Percentiles rank a stretch among this genome's conserved stretches.
These are phyloP conservation scores for Xylaria hypoxylon DNA, from an alignment of 2,329 filamentous ascomycete genomes.

Conservation along the genomic window DNA sequence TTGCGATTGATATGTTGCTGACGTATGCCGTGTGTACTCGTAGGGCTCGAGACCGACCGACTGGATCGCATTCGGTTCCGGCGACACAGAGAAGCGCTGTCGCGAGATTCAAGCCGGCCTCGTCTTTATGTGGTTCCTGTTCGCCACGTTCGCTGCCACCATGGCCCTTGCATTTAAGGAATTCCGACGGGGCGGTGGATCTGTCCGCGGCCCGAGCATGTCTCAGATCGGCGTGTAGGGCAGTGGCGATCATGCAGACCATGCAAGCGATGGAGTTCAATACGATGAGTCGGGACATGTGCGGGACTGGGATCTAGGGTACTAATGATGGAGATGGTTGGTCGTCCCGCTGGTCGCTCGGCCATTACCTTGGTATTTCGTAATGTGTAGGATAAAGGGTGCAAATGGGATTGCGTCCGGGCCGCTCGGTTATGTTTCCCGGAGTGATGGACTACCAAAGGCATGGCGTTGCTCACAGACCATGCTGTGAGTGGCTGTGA, in stretches of 20 bases:
- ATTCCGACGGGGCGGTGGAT: slow-evolving; percentile 63
- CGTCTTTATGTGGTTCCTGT: slow-evolving; percentile 85
- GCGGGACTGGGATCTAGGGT: slow-evolving; percentile 21
- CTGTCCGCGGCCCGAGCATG: slow-evolving; percentile 63
- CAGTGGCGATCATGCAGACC: slow-evolving; percentile 36
- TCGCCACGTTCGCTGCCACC: slow-evolving; percentile 68
- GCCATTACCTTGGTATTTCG: slow-evolving; percentile 9
- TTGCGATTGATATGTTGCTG: not conserved
- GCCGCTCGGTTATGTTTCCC: not conserved
- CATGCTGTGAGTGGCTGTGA: not conserved
- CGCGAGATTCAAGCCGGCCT: slow-evolving; percentile 79
- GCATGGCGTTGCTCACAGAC: not conserved
- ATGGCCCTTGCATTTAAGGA: slow-evolving; percentile 67
- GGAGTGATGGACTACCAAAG: not conserved
- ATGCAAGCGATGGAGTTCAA: not conserved
- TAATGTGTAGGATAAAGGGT: slow-evolving; percentile 29
- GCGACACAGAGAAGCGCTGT: slow-evolving; percentile 72
- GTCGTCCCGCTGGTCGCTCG: slow-evolving; percentile 7
- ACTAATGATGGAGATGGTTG: slow-evolving; percentile 15
- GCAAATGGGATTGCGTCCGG: slow-evolving; percentile 2
- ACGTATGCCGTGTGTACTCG: slow-evolving; percentile 10
- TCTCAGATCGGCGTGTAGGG: slow-evolving; percentile 65
- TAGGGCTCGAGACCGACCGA: slow-evolving; percentile 59
- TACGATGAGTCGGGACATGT: slow-evolving; percentile 9
- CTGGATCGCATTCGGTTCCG: slow-evolving; percentile 73